A percentile compares a stretch with the other conserved stretches of the same genome.
phyloP scores from a whole-genome alignment of 2,329 filamentous ascomycete species.

The Fusarium sp. region DNA sequence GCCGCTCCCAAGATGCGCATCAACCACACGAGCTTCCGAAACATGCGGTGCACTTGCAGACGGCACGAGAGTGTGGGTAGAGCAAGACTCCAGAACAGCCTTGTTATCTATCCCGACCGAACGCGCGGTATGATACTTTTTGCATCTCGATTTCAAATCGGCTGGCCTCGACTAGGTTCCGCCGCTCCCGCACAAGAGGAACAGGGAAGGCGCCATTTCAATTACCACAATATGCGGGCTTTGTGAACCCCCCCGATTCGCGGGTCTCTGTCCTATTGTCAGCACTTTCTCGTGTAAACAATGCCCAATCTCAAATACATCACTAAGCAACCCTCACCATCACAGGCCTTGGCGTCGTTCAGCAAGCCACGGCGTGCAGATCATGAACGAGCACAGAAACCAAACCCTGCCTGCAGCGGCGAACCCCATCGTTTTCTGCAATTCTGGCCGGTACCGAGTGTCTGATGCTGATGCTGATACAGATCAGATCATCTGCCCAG shows the following conservation, averaged over 20 bases:
- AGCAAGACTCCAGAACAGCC: not conserved
- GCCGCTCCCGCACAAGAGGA: not conserved
- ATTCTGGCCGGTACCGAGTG: not conserved
- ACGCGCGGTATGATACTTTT: not conserved
- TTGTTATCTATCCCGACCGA: not conserved
- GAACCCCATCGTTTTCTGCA: not conserved
- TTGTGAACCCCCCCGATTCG: not conserved
- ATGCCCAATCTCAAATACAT: not conserved
- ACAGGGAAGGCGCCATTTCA: not conserved
- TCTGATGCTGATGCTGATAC: not conserved
- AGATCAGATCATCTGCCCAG: conserved; percentile 6
- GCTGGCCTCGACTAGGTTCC: not conserved
- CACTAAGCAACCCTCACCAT: not conserved
- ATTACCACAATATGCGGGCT: not conserved
- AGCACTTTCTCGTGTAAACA: not conserved
- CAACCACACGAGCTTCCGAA: not conserved
- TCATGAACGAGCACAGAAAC: conserved; percentile 4
- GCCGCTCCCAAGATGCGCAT: not conserved
- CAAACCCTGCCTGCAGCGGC: not conserved
- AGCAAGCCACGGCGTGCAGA: conserved; percentile 17
- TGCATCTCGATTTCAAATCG: not conserved
- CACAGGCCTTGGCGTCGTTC: conserved; percentile 1
- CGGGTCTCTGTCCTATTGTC: not conserved
- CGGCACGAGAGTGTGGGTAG: not conserved
- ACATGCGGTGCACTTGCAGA: not conserved